Conservation (phyloP, 495 filamentous ascomycete genomes). For the Daldinia caldariorum region DNA sequence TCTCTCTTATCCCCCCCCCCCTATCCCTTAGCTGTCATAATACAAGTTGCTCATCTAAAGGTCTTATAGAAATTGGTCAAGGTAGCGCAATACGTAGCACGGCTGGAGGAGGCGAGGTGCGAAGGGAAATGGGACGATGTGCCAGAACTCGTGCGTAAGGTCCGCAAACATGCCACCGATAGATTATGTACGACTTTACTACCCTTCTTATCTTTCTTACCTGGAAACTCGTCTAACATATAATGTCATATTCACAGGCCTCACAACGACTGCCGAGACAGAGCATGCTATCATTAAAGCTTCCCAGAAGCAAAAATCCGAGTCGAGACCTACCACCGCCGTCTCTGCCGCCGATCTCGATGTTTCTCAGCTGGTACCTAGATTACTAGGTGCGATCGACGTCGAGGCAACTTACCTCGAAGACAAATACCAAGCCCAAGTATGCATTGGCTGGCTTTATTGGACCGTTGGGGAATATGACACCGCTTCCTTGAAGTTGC, state of each 20-base stretch:
- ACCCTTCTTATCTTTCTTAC: constrained; percentile 1
- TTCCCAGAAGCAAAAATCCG: constrained; percentile 55
- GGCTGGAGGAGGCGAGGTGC: constrained; percentile 86
- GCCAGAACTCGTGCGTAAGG: constrained; percentile 88
- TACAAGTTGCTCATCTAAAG: constrained; percentile 25
- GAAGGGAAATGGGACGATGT: constrained; percentile 88
- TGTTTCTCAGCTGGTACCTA: constrained; percentile 64
- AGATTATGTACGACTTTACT: constrained; percentile 73
- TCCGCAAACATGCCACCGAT: constrained; percentile 91
- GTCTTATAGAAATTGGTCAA: constrained; percentile 64
- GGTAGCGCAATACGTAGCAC: constrained; percentile 78
- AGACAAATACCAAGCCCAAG: constrained; percentile 80
- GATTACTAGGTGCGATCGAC: constrained; percentile 74
- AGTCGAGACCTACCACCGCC: constrained; percentile 54
- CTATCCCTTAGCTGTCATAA: neutral
- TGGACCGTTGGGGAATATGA: constrained; percentile 75
- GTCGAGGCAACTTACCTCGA: constrained; percentile 65
- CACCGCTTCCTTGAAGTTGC: constrained; percentile 68
- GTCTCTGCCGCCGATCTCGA: constrained; percentile 48
- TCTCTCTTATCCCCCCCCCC: neutral
- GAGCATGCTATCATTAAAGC: constrained; percentile 70
- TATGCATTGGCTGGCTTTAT: constrained; percentile 85
- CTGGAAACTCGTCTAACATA: constrained; percentile 15
- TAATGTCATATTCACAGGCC: constrained; percentile 60
- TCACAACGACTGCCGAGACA: constrained; percentile 76